Evolutionary conservation across 2,329 filamentous ascomycete genomes (phyloP).

Genomic region (Capronia coronata): DNA sequence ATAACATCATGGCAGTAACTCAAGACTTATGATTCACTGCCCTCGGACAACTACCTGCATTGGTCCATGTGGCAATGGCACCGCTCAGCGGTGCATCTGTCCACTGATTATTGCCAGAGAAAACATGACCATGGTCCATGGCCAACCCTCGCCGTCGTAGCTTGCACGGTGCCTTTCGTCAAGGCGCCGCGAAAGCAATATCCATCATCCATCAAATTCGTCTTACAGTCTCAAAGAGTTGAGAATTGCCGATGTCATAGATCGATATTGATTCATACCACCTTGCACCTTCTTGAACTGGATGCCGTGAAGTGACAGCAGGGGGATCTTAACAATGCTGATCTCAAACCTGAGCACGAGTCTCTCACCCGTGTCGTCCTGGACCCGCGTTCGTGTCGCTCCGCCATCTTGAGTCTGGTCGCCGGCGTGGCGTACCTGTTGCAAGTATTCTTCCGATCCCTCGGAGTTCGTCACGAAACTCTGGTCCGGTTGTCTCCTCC

Average conservation of each 20-base stretch:
- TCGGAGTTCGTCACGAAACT: conserved; percentile 83
- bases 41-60: neutral
- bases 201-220: neutral
- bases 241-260: conserved; percentile 93
- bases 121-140: neutral
- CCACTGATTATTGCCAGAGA: neutral
- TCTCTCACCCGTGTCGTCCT: conserved; percentile 77
- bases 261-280: conserved; percentile 98
- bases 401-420: conserved; percentile 58
- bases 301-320: conserved; percentile 87
- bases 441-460: conserved; percentile 68
- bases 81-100: neutral
- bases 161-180: neutral
- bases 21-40: neutral
- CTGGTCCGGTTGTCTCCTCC: conserved; percentile 51
- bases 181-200: neutral
- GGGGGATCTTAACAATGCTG: conserved; percentile 91
- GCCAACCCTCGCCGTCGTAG: neutral
- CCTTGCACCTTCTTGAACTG: conserved; percentile 96
- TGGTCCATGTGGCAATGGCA: neutral
- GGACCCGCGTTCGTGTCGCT: conserved; percentile 86
- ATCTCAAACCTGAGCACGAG: conserved; percentile 90
- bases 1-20: neutral
- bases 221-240: conserved; percentile 70
- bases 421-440: conserved; percentile 39